Base-by-base conservation (phyloP, 768 basidiomycete genomes). In the Strobilomyces confusus region DNA sequence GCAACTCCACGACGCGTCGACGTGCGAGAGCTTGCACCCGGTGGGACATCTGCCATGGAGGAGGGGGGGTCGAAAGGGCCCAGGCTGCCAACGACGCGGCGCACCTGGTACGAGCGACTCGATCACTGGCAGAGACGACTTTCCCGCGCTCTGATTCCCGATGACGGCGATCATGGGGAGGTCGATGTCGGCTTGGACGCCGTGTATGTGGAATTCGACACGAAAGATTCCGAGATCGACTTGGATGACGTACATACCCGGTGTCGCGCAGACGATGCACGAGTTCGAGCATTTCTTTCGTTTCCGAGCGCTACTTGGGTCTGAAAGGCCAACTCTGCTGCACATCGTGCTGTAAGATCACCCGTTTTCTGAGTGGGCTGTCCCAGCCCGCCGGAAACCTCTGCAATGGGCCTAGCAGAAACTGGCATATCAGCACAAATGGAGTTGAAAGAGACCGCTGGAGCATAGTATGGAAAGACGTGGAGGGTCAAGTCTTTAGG, bases 201-300 rank as follows among this genome's bases (percentile, higher is more conserved):
- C 44, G 9, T n/a, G 20, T 22, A n/a, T n/a, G 11, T 25, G 3
- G 23, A 25, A 14, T 14, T n/a, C n/a, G n/a, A n/a, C 2, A 26
- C 8, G 14, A 4, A n/a, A n/a, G n/a, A n/a, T n/a, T n/a, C n/a
- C n/a, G n/a, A n/a, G n/a, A n/a, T n/a, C n/a, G n/a, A n/a, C n/a
- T n/a, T n/a, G n/a, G n/a, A n/a, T n/a, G n/a, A n/a, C n/a, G n/a
- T n/a, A n/a, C 48, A 4, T 48, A 58, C 86, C 87, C 86, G 17
- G 88, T 82, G 0, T 86, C 89, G 2, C 83, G 75, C 37, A 86
- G 66, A 1, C 76, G 76, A 51, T 84, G 82, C 2, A 84, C 70
- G 0, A 82, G 64, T 51, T 84, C 82, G 0, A 86, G 69, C 72
- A 83, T 77, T 33, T 68, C 69, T 13, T 76, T 0, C 87, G 85